Conservation (phyloP, 805 yeast species). For the Nakazawaea ishiwadae region DNA sequence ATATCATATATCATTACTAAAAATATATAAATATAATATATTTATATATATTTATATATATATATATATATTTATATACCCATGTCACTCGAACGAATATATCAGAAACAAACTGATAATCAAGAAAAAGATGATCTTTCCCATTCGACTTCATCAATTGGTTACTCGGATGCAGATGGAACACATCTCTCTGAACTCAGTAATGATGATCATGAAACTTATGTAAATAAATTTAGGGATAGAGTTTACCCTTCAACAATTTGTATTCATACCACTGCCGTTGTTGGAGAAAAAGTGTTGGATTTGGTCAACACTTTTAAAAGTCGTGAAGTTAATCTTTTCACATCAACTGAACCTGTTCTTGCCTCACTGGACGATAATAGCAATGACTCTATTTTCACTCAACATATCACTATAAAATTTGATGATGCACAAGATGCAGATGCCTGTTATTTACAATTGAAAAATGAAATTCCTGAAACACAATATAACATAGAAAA, state of each 20-base stretch:
- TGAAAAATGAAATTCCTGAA: not conserved
- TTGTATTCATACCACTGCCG: conserved; percentile 1
- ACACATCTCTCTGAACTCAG: not conserved
- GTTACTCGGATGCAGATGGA: not conserved
- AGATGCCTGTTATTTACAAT: conserved; percentile 2
- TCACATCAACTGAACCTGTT: not conserved
- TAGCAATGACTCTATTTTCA: not conserved
- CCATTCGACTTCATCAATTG: not conserved
- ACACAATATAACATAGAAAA: conserved; percentile 10
- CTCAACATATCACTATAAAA: conserved; percentile 4
- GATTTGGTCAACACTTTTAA: not conserved
- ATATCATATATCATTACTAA: no score
- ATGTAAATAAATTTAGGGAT: not conserved
- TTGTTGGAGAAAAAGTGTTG: not conserved
- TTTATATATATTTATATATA: no score
- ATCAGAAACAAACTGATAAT: not conserved
- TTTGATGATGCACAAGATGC: conserved; percentile 6
- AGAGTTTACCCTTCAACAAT: not conserved
- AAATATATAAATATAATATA: no score
- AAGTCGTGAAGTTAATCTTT: not conserved
- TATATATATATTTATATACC: no score
- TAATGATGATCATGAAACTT: conserved; percentile 4
- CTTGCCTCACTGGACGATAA: not conserved
- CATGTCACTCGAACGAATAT: not conserved
- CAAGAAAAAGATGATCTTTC: not conserved